Percentiles rank a stretch among this genome's conserved stretches.
These are phyloP conservation scores for Sparassis latifolia DNA, from an alignment of 1,284 basidiomycete species.

Conservation along the genomic window DNA sequence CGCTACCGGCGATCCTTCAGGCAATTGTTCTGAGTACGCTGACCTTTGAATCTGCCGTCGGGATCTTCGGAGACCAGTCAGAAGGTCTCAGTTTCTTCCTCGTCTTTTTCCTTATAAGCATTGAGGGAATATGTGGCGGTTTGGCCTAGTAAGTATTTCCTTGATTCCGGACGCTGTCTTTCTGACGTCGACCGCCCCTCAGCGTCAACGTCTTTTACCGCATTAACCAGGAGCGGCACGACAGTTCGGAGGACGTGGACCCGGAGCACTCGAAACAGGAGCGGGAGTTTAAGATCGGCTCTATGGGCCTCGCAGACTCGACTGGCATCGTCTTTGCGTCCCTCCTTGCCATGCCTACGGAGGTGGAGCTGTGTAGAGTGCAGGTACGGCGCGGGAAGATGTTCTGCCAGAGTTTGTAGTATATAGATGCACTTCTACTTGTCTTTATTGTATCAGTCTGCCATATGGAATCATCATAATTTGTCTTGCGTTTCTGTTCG, in stretches of 20 bases:
- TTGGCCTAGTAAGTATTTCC: conserved; percentile 72
- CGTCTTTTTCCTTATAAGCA: conserved; percentile 73
- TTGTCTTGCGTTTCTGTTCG: no score
- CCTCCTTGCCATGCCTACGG: conserved; percentile 79
- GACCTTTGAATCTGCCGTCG: conserved; percentile 60
- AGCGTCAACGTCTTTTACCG: conserved; percentile 87
- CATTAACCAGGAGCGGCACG: conserved; percentile 67
- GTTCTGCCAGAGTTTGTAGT: conserved; percentile 63
- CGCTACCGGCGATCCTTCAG: conserved; percentile 71
- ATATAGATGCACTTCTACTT: no score
- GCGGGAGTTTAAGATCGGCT: conserved; percentile 85
- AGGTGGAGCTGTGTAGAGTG: conserved; percentile 68
- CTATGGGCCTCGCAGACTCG: conserved; percentile 74
- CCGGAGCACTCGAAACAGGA: conserved; percentile 61
- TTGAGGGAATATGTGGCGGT: conserved; percentile 87
- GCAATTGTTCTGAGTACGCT: conserved; percentile 54
- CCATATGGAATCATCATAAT: no score
- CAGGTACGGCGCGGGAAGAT: conserved; percentile 70
- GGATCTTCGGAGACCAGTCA: conserved; percentile 50
- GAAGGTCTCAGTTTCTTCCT: conserved; percentile 52
- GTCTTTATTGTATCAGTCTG: no score
- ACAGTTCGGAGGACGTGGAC: conserved; percentile 33
- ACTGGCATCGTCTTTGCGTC: conserved; percentile 77
- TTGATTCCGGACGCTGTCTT: conserved; percentile 1
- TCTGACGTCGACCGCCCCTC: not conserved